Evolutionary conservation across 2,329 filamentous ascomycete genomes (phyloP), one percentile per base, ranked within the genome.

Genomic region (Diaporthe humulicola): DNA sequence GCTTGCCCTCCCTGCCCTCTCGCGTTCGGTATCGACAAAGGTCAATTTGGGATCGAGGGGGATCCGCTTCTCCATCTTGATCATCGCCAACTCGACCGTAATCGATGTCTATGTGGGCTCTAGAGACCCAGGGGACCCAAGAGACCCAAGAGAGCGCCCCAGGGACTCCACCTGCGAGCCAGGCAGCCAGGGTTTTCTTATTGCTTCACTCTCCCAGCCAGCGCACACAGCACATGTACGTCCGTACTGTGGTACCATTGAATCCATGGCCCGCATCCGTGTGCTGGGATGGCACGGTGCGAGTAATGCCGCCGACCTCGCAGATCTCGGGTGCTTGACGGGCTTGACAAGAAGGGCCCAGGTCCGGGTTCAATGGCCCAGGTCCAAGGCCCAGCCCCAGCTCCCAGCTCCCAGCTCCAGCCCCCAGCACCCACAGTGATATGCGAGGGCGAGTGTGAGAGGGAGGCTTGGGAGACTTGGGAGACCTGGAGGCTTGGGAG

Each of bases 281-380:
- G 73, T 60, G 73, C 70, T 57, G 64, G 73, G 61, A 50, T 75
- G 70, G 61, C 70, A 75, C 73, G 73, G 73, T 75, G 73, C 73
- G 73, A 75, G 45, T 28, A 58, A 58, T 42, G 70, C 54, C 54
- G 40, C 73, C 73, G 69, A 71, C 56, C 69, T 73, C 42, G 70
- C 60, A 74, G 73, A 74, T 75, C 73, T 48, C 61, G 66, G 70
- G 45, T 36, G 61, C 61, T 67, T 67, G 61, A 67, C 61, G 64
- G n/a, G n/a, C 64, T 67, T 67, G 64, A 52, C 64, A 28, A 67
- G 28, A 36, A 19, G 38, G 14, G 61, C 10, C 42, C 61, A 50
- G 42, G 61, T 67, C 61, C 45, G 30, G 40, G 58, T 45, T 14
- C 40, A 36, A n/a, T n/a, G 42, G 60, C n/a, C 61, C 4, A 22